A percentile compares a stretch with the other conserved stretches of the same genome.
Evolutionary conservation across 2,329 filamentous ascomycete species (phyloP).

Genomic region (Fusarium coicis): DNA sequence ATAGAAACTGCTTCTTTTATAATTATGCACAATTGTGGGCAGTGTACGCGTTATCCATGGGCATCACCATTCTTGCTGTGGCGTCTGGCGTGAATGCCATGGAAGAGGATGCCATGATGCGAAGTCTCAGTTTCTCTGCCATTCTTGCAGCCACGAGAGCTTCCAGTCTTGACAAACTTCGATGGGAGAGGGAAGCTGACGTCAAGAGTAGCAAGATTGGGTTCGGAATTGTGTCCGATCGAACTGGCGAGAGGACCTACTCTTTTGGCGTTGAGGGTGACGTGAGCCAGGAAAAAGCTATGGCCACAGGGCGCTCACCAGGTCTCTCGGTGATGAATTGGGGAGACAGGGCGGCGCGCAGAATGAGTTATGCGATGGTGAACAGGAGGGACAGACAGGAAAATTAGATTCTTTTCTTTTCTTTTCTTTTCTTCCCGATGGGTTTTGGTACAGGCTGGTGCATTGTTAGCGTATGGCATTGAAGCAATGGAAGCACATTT

Average conservation of each 20-base stretch:
- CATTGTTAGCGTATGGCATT: constrained; percentile 7
- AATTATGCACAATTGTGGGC: constrained; percentile 35
- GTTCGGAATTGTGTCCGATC: constrained; percentile 38
- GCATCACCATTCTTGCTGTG: constrained; percentile 32
- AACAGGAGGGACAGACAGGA: constrained; percentile 25
- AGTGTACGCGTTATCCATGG: constrained; percentile 41
- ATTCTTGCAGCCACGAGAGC: constrained; percentile 41
- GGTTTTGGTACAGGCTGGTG: neutral
- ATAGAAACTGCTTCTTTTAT: constrained; percentile 37
- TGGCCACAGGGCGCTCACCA: constrained; percentile 33
- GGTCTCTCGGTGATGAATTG: constrained; percentile 38
- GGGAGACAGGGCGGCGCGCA: constrained; percentile 33
- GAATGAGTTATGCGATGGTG: constrained; percentile 36
- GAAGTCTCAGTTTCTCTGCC: constrained; percentile 41
- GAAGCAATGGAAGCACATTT: neutral
- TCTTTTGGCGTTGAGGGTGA: constrained; percentile 43
- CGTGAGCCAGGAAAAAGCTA: constrained; percentile 39
- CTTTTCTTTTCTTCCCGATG: neutral
- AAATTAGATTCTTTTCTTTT: neutral
- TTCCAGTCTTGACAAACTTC: constrained; percentile 38
- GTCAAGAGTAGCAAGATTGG: constrained; percentile 37
- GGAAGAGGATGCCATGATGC: constrained; percentile 39
- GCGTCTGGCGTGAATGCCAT: constrained; percentile 36
- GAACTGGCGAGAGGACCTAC: constrained; percentile 33
- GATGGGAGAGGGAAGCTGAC: constrained; percentile 35